Evolutionary conservation across 495 filamentous ascomycete species (phyloP).

Genomic region (Penicillium flavigenum): DNA sequence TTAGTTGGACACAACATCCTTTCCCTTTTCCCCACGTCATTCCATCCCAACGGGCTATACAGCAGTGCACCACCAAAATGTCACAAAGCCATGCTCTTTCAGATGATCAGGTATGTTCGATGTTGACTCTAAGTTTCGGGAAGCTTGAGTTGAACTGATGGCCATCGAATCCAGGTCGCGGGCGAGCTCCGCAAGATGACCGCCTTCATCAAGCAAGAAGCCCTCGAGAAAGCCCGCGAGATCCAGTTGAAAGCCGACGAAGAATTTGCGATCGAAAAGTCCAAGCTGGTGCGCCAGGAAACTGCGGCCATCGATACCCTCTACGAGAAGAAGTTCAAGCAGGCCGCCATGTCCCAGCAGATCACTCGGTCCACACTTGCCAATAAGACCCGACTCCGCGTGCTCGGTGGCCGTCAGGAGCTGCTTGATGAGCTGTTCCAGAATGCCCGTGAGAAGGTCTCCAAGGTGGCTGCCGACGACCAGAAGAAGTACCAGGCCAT

Average conservation of each 20-base stretch:
- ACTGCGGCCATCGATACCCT: conserved; percentile 84
- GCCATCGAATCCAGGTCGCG: conserved; percentile 62
- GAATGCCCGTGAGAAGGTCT: conserved; percentile 65
- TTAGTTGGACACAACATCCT: conserved; percentile 27
- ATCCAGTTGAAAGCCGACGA: conserved; percentile 97
- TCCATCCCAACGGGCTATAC: conserved; percentile 15
- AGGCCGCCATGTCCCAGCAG: conserved; percentile 94
- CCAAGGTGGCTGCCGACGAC: conserved; percentile 61
- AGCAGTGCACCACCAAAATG: conserved; percentile 59
- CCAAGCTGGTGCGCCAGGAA: conserved; percentile 94
- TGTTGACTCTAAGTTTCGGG: not conserved
- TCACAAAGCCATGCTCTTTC: conserved; percentile 90
- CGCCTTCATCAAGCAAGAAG: conserved; percentile 99
- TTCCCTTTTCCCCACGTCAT: conserved; percentile 29
- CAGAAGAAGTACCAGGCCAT: conserved; percentile 68
- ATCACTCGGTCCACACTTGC: conserved; percentile 90
- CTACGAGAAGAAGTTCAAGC: conserved; percentile 98
- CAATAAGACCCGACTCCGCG: conserved; percentile 89
- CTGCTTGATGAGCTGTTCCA: conserved; percentile 92
- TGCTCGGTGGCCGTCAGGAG: conserved; percentile 82
- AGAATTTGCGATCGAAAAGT: conserved; percentile 97
- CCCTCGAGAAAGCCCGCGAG: conserved; percentile 91
- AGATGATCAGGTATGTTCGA: conserved; percentile 79
- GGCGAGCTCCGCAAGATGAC: conserved; percentile 99
- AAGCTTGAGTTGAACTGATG: conserved; percentile 17